phyloP scores from a whole-genome alignment of 345 rosid species.

The Bruguiera sexangula region DNA sequence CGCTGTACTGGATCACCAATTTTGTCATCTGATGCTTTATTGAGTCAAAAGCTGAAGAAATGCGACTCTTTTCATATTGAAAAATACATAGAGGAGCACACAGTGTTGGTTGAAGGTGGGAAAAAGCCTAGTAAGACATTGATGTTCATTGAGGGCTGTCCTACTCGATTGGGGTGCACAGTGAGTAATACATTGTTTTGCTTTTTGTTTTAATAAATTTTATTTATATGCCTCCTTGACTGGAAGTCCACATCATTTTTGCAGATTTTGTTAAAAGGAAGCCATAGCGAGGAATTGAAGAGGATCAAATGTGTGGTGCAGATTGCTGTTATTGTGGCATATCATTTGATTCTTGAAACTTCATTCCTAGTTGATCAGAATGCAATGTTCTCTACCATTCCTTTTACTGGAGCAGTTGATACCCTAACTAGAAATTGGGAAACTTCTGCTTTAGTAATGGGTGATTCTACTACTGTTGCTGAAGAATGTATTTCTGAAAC shows the following conservation, averaged over 20 bases:
- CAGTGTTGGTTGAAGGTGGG: conserved; percentile 58
- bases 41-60: conserved; percentile 59
- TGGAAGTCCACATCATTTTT: conserved; percentile 12
- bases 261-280: conserved; percentile 93
- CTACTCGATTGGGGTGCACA: conserved; percentile 79
- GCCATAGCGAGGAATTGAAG: conserved; percentile 73
- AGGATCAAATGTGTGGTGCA: conserved; percentile 79
- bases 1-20: conserved; percentile 80
- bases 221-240: background rate
- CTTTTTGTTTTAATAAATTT: background rate
- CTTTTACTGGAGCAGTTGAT: conserved; percentile 29
- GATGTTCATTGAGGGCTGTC: conserved; percentile 93
- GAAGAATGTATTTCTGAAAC: conserved; percentile 30
- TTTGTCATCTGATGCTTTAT: conserved; percentile 48
- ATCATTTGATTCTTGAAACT: conserved; percentile 86
- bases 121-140: conserved; percentile 79
- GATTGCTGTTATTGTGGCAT: conserved; percentile 61
- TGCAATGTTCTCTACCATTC: conserved; percentile 71
- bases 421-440: conserved; percentile 21
- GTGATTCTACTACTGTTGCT: conserved; percentile 21
- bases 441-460: conserved; percentile 27
- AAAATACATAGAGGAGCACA: conserved; percentile 82
- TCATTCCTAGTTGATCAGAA: conserved; percentile 77
- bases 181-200: conserved; percentile 43
- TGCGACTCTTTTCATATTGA: conserved; percentile 82